Base-by-base conservation (phyloP, 2,329 filamentous ascomycete genomes). In the Sarocladium kiliense region DNA sequence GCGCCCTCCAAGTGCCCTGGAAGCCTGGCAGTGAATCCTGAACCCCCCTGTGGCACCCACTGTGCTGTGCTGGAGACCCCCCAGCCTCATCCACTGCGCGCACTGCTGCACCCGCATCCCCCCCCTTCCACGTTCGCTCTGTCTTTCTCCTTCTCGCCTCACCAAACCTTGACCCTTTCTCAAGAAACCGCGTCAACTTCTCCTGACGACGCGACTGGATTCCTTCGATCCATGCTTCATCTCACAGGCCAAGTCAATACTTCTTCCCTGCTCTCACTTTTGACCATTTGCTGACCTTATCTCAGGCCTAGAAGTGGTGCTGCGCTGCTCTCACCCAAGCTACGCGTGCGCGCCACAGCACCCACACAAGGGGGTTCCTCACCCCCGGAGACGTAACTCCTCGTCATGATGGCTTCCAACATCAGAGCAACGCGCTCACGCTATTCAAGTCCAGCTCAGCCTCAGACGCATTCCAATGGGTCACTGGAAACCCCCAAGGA, bases 391-490 rank as follows among this genome's bases (percentile, higher is more conserved):
- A 51, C 47, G 47, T 51, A 27, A 51, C 26, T 21, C 56, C 58
- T 10, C 19, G 19, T 30, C 54, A 73, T 72, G 64, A 71, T 74
- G 58, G 71, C 75, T 41, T 69, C 73, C 58, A 75, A 69, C 63
- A 77, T 74, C 59, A 71, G 78, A 69, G 70, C 77, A 55, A 73
- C 77, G 61, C 75, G 80, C 69, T 82, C 80, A 69, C 78, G 80
- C 55, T 80, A 75, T 62, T 81, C 80, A 58, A 84, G 80, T 62
- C 80, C 80, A 26, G 72, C 74, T 54, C 71, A 71, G 59, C 59
- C 62, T 37, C 60, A 56, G 18, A 25, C 37, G 18, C 25, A 55
- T 23, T 36, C 30, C 34, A 53, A 63, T 59, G 65, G 66, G 60
- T 56, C 70, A 53, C 61, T 71, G 64, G 68, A 77, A 66, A 61